Base-by-base conservation (phyloP, 805 yeast species). In the Saccharomycopsis sp. region DNA sequence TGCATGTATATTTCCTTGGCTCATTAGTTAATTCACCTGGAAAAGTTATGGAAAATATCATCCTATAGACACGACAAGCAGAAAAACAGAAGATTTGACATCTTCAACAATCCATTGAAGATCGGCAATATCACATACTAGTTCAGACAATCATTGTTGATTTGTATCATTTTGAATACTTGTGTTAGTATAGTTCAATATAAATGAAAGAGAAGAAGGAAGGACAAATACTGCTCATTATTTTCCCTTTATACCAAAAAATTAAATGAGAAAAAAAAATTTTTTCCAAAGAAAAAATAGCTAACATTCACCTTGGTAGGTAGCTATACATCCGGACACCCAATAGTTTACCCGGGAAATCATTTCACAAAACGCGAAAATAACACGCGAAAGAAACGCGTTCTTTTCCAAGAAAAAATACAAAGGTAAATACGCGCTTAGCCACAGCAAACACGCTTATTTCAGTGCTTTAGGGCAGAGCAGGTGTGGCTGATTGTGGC, bases 21-120 rank as follows among this genome's bases (percentile, higher is more conserved):
- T 29, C 37, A 29, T 29, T 29, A 7, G 12, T 29, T 29, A 29
- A 29, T 7, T 29, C 37, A 29, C 37, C 37, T 29, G 62, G 62
- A 59, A 59, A 53, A 59, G 56, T 34, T 53, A 24, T 34, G 51
- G 59, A 51, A 40, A 54, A 56, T 59, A 37, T 59, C 62, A 59
- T 59, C 62, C 54, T 46, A 34, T 48, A 34, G 41, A 52, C 41
- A 24, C 37, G 40, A 40, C 24, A 24, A 8, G 46, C 12, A 37
- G 21, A 24, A 52, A 52, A 34, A 41, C 2, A 21, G 15, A 37
- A 5, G 24, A 29, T 29, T 29, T 29, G n/a, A n/a, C n/a, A n/a
- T n/a, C n/a, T n/a, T n/a, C n/a, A n/a, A n/a, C n/a, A n/a, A n/a
- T 12, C 37, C 5, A 7, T 29, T 29, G 12, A 29, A 29, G 37